Base-by-base conservation (phyloP, 2,329 filamentous ascomycete species). In the Kalmusia sp. region DNA sequence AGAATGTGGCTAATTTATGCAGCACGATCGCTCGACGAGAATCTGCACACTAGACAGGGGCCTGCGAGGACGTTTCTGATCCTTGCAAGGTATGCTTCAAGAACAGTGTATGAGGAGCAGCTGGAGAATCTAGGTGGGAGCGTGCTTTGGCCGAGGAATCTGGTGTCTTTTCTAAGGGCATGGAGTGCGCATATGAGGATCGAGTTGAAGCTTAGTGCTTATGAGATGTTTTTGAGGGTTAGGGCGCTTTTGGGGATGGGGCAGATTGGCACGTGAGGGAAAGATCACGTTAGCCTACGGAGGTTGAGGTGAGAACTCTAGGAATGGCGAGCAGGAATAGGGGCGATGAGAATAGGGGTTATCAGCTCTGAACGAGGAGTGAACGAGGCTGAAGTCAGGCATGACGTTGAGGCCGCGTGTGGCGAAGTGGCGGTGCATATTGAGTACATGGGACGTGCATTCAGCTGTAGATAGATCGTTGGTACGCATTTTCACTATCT, bases 11-110 rank as follows among this genome's bases (percentile, higher is more conserved):
- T 65, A 46, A 67, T 53, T 34, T 14, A 24, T 46, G 37, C 54
- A 84, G 82, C 95, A 14, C 87, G 95, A 59, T 95, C 89, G 65
- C 83, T 99, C 15, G 95, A 99, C 71, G 95, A 99, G 79, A 93
- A 89, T 69, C 80, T 96, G 31, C 89, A 93, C 50, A 95, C 91
- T 0, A 82, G 84, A 6, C 76, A 86, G 64, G 85, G 86, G 1
- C 84, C 85, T 1, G 76, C 85, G 43, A 79, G 85, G 30, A 84
- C 82, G 3, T 87, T 88, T 67, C 76, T 88, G 57, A 88, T 88
- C 53, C 81, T 88, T 22, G 86, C 85, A 5, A 80, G 81, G 30
- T 88, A 88, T 65, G 86, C 85, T 15, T 84, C 84, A 14, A 78
- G 83, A 37, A 83, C 82, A 7, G 84, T 88, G 12, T 87, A 84